Base-by-base conservation (phyloP, 345 rosid species). In the Reutealis trisperma region DNA sequence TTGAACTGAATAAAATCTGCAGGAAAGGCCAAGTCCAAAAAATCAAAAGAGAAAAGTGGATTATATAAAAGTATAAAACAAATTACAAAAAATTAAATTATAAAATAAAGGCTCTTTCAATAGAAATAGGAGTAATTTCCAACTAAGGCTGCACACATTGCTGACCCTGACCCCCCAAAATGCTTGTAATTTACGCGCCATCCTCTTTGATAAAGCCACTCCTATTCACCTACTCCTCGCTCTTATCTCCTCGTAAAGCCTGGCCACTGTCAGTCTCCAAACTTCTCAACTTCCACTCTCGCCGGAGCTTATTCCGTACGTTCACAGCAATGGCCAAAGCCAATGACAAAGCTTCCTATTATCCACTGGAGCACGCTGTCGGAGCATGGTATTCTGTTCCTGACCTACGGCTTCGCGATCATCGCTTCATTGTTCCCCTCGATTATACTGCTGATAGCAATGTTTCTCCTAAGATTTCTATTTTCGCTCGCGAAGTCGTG, bases 401-500 rank as follows among this genome's bases (percentile, higher is more conserved):
- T 59, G 97, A 89, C 76, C 96, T 93, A 71, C 92, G 92, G 32
- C 88, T 93, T 44, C 96, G 97, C 15, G 89, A 95, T 72, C 99
- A 93, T 72, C 90, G 86, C 32, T 92, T 95, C 85, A 55, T 81
- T 61, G 92, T 90, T 15, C 99, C 98, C 76, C 88, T 95, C 34
- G 96, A 93, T 84, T 89, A 94, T 78, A 82, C 91, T 11, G 47
- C 73, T 24, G 58, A 78, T 73, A 78, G 69, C 32, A 73, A 57
- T 66, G 69, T 66, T 74, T 88, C 88, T 68, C 85, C 86, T 30
- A 90, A 78, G 81, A 91, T 95, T 76, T 82, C 94, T 14, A 66
- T 92, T 76, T 93, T 93, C 47, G 97, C 90, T 82, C 91, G 98
- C 25, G 98, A 95, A 86, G 86, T 93, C 79, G 94, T 92, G 14